Conservation (phyloP, 2,329 filamentous ascomycete genomes). For the Cyphellophora europaea region DNA sequence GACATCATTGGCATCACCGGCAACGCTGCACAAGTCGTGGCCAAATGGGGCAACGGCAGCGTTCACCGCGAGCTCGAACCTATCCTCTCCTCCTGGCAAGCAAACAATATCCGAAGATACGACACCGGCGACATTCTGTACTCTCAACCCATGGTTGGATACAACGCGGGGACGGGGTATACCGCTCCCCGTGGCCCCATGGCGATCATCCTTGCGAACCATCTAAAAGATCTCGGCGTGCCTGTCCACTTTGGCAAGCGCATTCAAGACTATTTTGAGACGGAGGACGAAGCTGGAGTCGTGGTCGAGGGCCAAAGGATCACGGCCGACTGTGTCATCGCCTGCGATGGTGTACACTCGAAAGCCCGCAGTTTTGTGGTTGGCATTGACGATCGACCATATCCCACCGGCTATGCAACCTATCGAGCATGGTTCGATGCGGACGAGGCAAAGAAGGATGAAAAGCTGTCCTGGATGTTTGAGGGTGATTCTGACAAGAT, state of each 20-base stretch:
- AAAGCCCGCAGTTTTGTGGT: conserved; percentile 9
- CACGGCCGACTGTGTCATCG: conserved; percentile 4
- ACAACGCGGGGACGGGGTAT: conserved; percentile 3
- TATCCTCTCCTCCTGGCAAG: not conserved
- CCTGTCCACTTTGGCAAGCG: conserved; percentile 19
- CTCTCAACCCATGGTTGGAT: conserved; percentile 17
- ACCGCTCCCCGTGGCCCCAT: conserved; percentile 28
- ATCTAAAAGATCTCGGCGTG: conserved; percentile 15
- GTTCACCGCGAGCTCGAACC: conserved; percentile 6
- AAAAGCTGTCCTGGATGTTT: too few relatives aligned
- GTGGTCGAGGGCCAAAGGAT: conserved; percentile 5
- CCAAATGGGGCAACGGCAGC: conserved; percentile 21
- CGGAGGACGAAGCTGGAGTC: conserved; percentile 4
- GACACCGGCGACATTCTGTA: conserved; percentile 24
- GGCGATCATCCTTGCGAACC: conserved; percentile 4
- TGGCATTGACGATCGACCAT: conserved; percentile 22
- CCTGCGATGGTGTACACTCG: conserved; percentile 5
- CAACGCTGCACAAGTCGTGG: conserved; percentile 16
- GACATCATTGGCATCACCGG: conserved; percentile 33
- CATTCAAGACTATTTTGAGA: conserved; percentile 20
- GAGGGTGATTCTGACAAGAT: conserved; percentile 3
- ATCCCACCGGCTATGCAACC: conserved; percentile 21
- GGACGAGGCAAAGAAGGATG: conserved; percentile 3
- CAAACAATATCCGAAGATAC: conserved; percentile 23
- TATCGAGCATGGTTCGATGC: conserved; percentile 17